Evolutionary conservation across 805 yeast species (phyloP).

Genomic region (Zygoascus flipseniorum): DNA sequence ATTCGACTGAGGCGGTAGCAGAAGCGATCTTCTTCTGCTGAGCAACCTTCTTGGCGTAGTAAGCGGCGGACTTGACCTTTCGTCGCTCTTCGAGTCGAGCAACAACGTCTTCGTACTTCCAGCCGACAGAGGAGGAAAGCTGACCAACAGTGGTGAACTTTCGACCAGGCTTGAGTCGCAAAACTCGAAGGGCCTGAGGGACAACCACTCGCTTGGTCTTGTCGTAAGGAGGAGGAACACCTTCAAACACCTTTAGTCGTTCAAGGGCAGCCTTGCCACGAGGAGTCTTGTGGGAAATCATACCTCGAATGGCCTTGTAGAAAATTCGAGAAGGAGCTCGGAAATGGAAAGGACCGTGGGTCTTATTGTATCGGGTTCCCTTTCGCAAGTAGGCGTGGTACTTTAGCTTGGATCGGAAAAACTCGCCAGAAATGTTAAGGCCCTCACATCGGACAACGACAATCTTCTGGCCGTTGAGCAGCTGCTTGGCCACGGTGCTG

Average conservation of each 20-base stretch:
- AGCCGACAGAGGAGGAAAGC: conserved; percentile 93
- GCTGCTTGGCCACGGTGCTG: conserved; percentile 95
- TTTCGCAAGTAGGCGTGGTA: conserved; percentile 99
- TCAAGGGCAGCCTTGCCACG: conserved; percentile 99
- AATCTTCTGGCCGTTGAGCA: conserved; percentile 95
- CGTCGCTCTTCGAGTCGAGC: conserved; percentile 98
- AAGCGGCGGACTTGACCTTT: conserved; percentile 97
- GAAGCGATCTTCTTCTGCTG: conserved; percentile 83
- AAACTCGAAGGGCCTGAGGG: conserved; percentile 98
- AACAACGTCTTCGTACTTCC: conserved; percentile 99
- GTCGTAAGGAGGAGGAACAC: conserved; percentile 99
- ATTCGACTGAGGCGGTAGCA: conserved; percentile 82
- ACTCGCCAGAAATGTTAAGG: conserved; percentile 98
- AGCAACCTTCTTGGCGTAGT: conserved; percentile 98
- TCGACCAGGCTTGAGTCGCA: conserved; percentile 99
- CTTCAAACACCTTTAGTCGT: conserved; percentile 99
- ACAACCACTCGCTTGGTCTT: conserved; percentile 99
- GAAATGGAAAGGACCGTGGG: conserved; percentile 99
- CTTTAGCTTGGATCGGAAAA: conserved; percentile 99
- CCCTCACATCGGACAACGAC: conserved; percentile 96
- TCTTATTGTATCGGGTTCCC: conserved; percentile 98
- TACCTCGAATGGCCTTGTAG: conserved; percentile 99
- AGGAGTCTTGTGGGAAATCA: conserved; percentile 99
- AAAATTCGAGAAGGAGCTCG: conserved; percentile 99
- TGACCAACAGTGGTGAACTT: conserved; percentile 98